Evolutionary conservation across 345 rosid species (phyloP), one percentile per base, ranked within the genome.

Genomic region (Euclidium syriacum): DNA sequence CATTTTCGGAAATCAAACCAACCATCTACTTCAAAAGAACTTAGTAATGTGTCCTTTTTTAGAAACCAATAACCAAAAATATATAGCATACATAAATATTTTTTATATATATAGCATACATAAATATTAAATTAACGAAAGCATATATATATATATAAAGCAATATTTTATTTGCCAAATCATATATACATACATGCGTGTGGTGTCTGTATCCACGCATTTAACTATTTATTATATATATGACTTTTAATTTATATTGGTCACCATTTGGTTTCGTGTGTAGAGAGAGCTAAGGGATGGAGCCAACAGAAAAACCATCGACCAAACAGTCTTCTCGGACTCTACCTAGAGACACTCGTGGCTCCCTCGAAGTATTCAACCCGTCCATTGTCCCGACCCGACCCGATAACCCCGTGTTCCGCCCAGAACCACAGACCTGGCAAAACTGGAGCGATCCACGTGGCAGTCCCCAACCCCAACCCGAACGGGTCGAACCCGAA

Each of bases 361-460:
- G 85, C 33, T 92, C 98, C 12, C 90, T 92, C 2, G 98, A 92
- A 49, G 88, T 89, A 12, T 92, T 92, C 68, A 87, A 87, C 55
- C 94, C 96, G 1, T 73, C 95, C 6, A 62, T 77, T 38, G 51
- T 22, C 60, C 69, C 82, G 1, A 64, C 79, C 75, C 81, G 83
- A 58, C 72, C 89, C 62, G 62, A 80, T 18, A 82, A 73, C 68
- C 90, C 81, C 0, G 67, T 76, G 0, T 77, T 77, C 50, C 81
- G 82, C 5, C 62, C 85, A 1, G 72, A 72, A 1, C 84, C 62
- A 32, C 77, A 83, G 20, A 41, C 81, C 33, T 80, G 95, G 96
- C 79, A 72, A 67, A 70, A 10, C 50, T 46, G 68, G 85, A 59
- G 18, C 16, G 90, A 83, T n/a, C 68, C 76, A 20, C 77, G 56